These are phyloP conservation scores for Camellia japonica DNA, from an alignment of 148 eudicot genomes.

Conservation along the genomic window DNA sequence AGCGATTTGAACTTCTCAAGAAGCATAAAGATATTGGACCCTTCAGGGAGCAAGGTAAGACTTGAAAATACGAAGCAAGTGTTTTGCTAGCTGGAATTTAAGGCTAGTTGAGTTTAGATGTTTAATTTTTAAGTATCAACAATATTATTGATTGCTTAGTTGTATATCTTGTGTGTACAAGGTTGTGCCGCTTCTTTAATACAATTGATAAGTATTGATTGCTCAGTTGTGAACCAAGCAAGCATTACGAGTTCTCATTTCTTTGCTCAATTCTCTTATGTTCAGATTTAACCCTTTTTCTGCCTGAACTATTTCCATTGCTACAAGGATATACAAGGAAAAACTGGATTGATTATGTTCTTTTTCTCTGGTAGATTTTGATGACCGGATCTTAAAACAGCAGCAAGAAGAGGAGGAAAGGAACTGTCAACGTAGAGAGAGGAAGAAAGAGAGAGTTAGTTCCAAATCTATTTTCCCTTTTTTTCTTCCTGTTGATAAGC, in stretches of 20 bases:
- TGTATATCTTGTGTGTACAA: no score
- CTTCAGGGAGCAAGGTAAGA: conserved; percentile 83
- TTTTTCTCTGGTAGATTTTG: conserved; percentile 52
- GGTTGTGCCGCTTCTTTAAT: no score
- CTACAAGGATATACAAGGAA: no score
- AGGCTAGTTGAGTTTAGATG: not conserved
- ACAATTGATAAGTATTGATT: not conserved
- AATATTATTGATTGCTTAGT: not conserved
- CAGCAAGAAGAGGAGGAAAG: conserved; percentile 97
- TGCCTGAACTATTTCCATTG: no score
- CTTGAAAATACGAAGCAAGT: not conserved
- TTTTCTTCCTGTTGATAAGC: no score
- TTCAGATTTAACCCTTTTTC: not conserved
- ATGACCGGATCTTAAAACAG: conserved; percentile 86
- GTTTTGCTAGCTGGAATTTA: not conserved
- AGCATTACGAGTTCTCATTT: not conserved
- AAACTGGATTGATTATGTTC: no score
- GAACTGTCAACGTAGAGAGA: conserved; percentile 85
- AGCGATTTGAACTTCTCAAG: conserved; percentile 83
- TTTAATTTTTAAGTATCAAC: not conserved
- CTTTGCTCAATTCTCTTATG: not conserved
- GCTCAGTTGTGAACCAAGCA: not conserved
- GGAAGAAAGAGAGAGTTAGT: conserved; percentile 91
- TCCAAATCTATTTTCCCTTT: not conserved
- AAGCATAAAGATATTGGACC: conserved; percentile 76